Evolutionary conservation across 2,329 filamentous ascomycete species (phyloP), one percentile per base, ranked within the genome.

Genomic region (Erysiphe pulchra): DNA sequence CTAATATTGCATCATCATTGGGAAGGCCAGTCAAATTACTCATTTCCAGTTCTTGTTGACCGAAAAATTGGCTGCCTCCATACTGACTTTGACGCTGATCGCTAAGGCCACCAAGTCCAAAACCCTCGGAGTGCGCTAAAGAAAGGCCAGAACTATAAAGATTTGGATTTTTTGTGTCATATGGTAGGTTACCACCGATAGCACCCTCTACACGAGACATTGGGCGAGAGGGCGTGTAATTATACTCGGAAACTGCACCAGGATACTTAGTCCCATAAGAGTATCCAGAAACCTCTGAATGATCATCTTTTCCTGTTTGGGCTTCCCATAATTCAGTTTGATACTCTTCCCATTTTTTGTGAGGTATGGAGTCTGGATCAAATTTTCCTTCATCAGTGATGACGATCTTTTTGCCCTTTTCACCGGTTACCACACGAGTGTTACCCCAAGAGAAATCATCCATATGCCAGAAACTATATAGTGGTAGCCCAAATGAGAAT

Each of bases 401-500:
- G 54, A 98, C 75, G 50, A 95, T 67, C 68, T 94, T 87, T 60
- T 84, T 79, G 51, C 90, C 90, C 61, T 79, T 78, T 60, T 98
- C 90, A 59, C 90, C 90, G 8, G 82, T 90, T 51, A 98, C 85
- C 47, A 98, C 75, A 75, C 90, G 87, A 37, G 90, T 98, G 63
- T 94, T 98, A 63, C 90, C 90, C 90, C 90, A 98, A 56, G 80
- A 82, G 73, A 98, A 98, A 64, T 98, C 90, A 62, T 98, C 90
- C 90, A 95, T 95, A 65, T 94, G 74, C 90, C 90, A 98, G 72
- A 98, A 98, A 44, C 87, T 71, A 61, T 95, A 95, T 28, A 98
- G 65, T 0, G 90, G 90, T 40, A 98, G 70, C 48, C 73, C 85
- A 51, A 92, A 84, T 39, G 82, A 78, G 69, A 93, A 98, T 51